These are phyloP conservation scores for Leishmania martiniquensis DNA, from an alignment of 208 protist species.

Conservation along the genomic window DNA sequence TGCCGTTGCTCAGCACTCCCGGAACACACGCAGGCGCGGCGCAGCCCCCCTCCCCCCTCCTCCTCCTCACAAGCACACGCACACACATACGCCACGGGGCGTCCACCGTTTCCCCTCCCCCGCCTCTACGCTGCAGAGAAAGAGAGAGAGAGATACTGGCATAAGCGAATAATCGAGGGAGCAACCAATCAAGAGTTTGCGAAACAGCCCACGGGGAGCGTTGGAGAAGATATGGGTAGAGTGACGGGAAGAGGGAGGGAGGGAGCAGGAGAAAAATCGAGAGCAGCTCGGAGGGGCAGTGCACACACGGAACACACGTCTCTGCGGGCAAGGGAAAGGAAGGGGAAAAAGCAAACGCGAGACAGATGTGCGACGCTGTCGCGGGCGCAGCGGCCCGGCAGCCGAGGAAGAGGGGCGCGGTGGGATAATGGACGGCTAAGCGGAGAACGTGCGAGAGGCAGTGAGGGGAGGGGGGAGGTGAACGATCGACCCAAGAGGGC, in stretches of 20 bases:
- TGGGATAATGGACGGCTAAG: constrained; percentile 1
- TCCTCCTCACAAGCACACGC: no score
- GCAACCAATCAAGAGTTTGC: no score
- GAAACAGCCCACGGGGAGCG: no score
- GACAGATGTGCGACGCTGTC: background rate
- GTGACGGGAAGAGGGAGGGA: background rate
- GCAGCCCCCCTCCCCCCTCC: background rate
- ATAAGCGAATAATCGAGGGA: no score
- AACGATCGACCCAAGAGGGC: background rate
- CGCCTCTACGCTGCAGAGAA: no score
- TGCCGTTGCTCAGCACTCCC: background rate
- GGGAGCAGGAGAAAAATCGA: background rate
- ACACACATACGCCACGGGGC: background rate
- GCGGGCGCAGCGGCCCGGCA: background rate
- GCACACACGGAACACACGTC: background rate
- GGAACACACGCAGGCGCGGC: background rate
- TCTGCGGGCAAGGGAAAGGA: background rate
- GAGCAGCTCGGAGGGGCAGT: background rate
- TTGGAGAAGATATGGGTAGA: no score
- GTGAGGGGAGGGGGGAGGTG: no score
- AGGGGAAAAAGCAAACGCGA: background rate
- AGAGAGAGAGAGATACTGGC: no score
- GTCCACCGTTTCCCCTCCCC: no score
- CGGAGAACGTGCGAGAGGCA: background rate
- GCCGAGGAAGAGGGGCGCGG: background rate